Percentiles rank a stretch among this genome's conserved stretches.
These are phyloP conservation scores for Elongisporangium prolatum DNA, from an alignment of 352 stramenopile genomes.

Conservation along the genomic window DNA sequence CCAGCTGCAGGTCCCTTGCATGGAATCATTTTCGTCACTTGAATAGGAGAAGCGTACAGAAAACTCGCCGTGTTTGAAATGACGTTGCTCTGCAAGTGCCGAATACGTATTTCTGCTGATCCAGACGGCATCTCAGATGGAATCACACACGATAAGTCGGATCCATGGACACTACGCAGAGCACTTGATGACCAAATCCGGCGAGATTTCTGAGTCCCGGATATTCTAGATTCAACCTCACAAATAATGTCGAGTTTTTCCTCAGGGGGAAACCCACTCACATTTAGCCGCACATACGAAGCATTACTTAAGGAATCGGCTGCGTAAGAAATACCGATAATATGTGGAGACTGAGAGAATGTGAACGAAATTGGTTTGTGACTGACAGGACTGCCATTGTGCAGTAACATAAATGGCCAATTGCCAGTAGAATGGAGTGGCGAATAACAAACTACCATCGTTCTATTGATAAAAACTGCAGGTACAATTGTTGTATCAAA, in stretches of 20 bases:
- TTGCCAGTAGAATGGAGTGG: constrained; percentile 11
- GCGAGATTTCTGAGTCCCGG: too few relatives aligned
- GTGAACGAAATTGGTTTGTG: too few relatives aligned
- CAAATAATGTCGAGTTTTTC: too few relatives aligned
- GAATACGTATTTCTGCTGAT: constrained; percentile 7
- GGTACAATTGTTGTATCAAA: constrained; percentile 10
- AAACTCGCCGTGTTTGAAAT: constrained; percentile 9
- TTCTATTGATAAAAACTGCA: constrained; percentile 29
- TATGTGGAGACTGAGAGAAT: too few relatives aligned
- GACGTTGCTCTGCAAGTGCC: not conserved
- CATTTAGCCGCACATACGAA: too few relatives aligned
- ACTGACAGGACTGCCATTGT: too few relatives aligned
- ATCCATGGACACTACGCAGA: not conserved
- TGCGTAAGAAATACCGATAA: too few relatives aligned
- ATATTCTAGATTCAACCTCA: too few relatives aligned
- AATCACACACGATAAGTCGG: constrained; percentile 2
- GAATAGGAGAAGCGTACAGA: too few relatives aligned
- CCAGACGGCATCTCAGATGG: constrained; percentile 6
- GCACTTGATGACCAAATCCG: constrained; percentile 2
- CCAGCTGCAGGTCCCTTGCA: constrained; percentile 7
- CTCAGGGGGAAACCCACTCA: too few relatives aligned
- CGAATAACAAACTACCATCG: constrained; percentile 29
- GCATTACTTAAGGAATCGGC: too few relatives aligned
- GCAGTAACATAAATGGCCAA: too few relatives aligned
- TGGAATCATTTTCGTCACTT: constrained; percentile 8